Conservation (phyloP, 2,329 filamentous ascomycete species). For the Cladorrhinum sp. region DNA sequence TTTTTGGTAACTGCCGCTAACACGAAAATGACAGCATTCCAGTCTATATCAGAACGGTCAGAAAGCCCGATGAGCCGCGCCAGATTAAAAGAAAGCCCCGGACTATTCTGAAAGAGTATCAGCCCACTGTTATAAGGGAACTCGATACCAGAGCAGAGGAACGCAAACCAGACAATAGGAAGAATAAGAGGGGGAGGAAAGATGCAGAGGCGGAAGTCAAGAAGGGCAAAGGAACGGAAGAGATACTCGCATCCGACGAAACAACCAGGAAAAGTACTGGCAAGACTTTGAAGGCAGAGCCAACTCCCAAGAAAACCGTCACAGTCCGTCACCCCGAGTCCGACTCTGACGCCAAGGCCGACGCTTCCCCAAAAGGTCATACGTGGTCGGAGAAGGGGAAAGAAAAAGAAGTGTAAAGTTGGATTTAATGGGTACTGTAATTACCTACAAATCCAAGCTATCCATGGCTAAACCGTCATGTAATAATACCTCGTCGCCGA, state of each 20-base stretch:
- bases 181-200: not conserved
- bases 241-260: not conserved
- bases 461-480: conserved; percentile 28
- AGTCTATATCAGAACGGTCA: not conserved
- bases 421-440: too few relatives aligned
- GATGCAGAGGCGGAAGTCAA: too few relatives aligned
- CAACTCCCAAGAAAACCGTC: not conserved
- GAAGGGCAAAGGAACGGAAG: not conserved
- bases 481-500: conserved; percentile 43
- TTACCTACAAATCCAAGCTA: too few relatives aligned
- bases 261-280: too few relatives aligned
- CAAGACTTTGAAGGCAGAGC: not conserved
- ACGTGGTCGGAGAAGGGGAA: not conserved
- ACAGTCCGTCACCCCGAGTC: not conserved
- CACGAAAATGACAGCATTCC: not conserved
- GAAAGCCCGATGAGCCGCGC: not conserved
- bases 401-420: not conserved
- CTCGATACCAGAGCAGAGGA: not conserved
- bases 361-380: not conserved
- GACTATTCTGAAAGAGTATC: not conserved
- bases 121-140: not conserved
- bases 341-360: not conserved
- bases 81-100: not conserved
- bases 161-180: not conserved
- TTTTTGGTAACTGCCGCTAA: not conserved